Conservation (phyloP, 2,329 filamentous ascomycete genomes). For the Nothophaeocryptopus gaeumannii region DNA sequence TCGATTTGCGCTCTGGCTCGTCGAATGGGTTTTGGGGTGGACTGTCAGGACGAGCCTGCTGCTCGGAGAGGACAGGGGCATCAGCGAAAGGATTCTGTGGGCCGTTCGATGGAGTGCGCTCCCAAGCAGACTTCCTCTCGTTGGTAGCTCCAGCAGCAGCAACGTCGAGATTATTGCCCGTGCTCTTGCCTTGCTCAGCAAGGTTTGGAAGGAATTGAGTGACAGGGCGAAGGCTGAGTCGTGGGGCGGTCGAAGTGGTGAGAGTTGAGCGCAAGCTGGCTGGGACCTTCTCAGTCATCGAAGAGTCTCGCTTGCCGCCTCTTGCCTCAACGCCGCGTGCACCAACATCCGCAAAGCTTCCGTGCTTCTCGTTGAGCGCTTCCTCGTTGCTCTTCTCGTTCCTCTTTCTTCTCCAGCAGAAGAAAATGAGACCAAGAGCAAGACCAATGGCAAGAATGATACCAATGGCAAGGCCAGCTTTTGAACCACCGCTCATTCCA, state of each 20-base stretch:
- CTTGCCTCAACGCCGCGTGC: constrained; percentile 20
- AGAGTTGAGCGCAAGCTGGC: constrained; percentile 41
- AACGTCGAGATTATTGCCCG: constrained; percentile 34
- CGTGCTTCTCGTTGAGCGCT: constrained; percentile 38
- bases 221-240: constrained; percentile 77
- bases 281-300: constrained; percentile 34
- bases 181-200: constrained; percentile 40
- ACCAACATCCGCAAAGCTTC: constrained; percentile 23
- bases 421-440: constrained; percentile 65
- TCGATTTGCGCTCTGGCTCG: constrained; percentile 23
- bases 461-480: constrained; percentile 83
- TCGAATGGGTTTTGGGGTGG: constrained; percentile 32
- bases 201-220: constrained; percentile 78
- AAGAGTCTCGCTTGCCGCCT: constrained; percentile 24
- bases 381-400: constrained; percentile 49
- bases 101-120: constrained; percentile 34
- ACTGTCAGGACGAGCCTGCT: constrained; percentile 25
- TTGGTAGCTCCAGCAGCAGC: constrained; percentile 28
- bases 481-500: constrained; percentile 52
- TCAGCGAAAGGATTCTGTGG: constrained; percentile 39
- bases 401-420: constrained; percentile 72
- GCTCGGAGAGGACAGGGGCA: constrained; percentile 27
- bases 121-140: constrained; percentile 38
- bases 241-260: constrained; percentile 63
- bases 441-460: constrained; percentile 67